phyloP scores from a whole-genome alignment of 2,329 filamentous ascomycete species.

The Beauveria brongniartii region DNA sequence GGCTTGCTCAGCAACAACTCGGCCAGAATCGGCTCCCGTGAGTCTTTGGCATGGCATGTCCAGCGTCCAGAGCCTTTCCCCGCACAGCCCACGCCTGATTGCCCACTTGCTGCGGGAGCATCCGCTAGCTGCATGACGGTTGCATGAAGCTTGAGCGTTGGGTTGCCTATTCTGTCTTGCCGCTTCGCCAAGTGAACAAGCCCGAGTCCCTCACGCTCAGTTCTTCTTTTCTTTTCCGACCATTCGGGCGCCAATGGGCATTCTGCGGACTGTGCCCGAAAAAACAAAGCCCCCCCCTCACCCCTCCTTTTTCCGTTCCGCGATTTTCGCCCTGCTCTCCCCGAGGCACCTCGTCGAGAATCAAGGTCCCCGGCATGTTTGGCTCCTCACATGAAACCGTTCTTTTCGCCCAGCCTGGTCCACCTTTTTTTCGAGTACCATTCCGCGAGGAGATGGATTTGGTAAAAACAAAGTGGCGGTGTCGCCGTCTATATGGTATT shows the following conservation, averaged over 20 bases:
- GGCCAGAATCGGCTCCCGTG: neutral
- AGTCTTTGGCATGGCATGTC: neutral
- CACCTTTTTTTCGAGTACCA: conserved; percentile 10
- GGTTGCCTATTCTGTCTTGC: conserved; percentile 1
- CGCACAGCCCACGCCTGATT: conserved; percentile 3
- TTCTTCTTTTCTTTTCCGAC: neutral
- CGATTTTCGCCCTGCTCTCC: neutral
- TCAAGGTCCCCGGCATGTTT: neutral
- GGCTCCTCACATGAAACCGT: neutral
- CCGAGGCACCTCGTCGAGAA: neutral
- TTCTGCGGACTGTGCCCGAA: neutral
- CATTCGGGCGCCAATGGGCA: neutral
- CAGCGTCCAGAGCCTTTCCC: neutral
- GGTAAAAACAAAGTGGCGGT: conserved; percentile 6
- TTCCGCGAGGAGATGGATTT: conserved; percentile 12
- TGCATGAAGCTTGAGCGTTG: conserved; percentile 5
- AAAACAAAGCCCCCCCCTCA: neutral
- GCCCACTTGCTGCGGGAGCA: conserved; percentile 11
- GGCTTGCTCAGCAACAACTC: neutral
- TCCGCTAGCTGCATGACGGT: conserved; percentile 1
- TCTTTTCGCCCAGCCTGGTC: neutral
- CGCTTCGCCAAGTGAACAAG: neutral
- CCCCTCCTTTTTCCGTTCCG: neutral
- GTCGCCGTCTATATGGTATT: conserved; percentile 11
- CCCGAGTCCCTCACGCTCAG: neutral